Evolutionary conservation across 2,329 filamentous ascomycete genomes (phyloP), one percentile per base, ranked within the genome.

Genomic region (Alternaria panax): DNA sequence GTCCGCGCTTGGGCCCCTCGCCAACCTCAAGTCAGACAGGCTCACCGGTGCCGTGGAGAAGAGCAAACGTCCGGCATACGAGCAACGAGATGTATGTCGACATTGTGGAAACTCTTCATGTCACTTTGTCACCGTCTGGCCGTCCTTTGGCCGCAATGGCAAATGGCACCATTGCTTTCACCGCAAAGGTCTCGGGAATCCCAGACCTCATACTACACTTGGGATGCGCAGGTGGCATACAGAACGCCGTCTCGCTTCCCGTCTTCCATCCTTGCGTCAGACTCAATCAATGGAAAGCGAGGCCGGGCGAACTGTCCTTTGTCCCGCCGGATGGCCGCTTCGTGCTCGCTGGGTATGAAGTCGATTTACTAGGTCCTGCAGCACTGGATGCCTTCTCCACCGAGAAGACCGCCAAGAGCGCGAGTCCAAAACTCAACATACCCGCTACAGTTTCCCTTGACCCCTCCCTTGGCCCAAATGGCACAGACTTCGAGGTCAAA

Each of bases 1-100:
- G 68, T 38, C 72, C 71, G 2, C 47, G 70, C 2, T 27, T 73
- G 20, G 68, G 65, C 0, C 71, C 71, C 4, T 62, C 64, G 48
- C 70, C 63, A 54, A 40, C 65, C 51, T 66, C 64, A 58, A 59
- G 20, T 38, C 78, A 71, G 70, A 65, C 78, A 69, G 58, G 81
- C 73, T 66, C 84, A 75, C 58, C 87, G 2, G 87, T 98, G 40
- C 93, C 93, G 1, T 99, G 95, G 95, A 87, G 95, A 62, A 86
- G 93, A 61, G 88, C 92, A 38, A 97, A 97, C 72, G 95, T 99
- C 53, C 87, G 93, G 16, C 95, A 99, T 78, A 98, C 94, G 4
- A 96, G 92, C 55, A 99, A 98, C 79, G 95, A 99, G 78, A 85
- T 99, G 67, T 98, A 98, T 76, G 94, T 97, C 57, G 95, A 99